Evolutionary conservation across 768 basidiomycete genomes (phyloP).

Genomic region (Trametes villosa): DNA sequence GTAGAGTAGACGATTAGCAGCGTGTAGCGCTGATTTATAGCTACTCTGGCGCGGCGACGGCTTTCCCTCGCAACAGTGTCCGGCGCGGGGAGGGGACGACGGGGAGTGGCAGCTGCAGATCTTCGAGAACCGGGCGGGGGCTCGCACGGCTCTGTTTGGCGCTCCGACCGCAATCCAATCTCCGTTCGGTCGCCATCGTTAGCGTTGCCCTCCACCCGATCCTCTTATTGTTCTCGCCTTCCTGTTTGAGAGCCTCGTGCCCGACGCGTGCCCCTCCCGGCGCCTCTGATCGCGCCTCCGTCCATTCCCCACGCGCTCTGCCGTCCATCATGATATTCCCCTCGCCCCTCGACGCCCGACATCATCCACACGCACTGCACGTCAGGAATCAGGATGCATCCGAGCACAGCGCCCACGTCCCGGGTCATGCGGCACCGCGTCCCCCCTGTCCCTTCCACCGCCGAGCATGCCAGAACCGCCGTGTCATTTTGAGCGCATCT

Average conservation of each 20-base stretch:
- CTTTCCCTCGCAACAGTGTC: constrained; percentile 22
- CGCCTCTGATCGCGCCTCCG: not conserved
- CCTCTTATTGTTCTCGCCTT: constrained; percentile 33
- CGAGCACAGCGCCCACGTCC: not conserved
- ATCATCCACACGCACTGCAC: not conserved
- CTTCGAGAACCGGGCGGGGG: not conserved
- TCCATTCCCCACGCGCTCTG: not conserved
- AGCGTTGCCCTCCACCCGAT: constrained; percentile 23
- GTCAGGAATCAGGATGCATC: too few relatives aligned
- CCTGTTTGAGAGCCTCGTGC: constrained; percentile 32
- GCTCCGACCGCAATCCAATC: constrained; percentile 13
- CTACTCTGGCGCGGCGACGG: not conserved
- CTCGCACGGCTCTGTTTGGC: constrained; percentile 6
- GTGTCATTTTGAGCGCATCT: constrained; percentile 3
- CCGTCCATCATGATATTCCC: constrained; percentile 11
- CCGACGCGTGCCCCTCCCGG: constrained; percentile 13
- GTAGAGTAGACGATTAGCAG: constrained; percentile 1
- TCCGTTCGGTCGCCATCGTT: constrained; percentile 21
- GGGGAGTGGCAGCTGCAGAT: too few relatives aligned
- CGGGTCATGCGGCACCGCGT: constrained; percentile 6
- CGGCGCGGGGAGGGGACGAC: not conserved
- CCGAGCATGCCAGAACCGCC: not conserved
- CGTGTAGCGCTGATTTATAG: constrained; percentile 20
- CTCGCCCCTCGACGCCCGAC: not conserved
- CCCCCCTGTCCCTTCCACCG: not conserved